Evolutionary conservation across 768 basidiomycete species (phyloP).

Genomic region (Suillus americanus): DNA sequence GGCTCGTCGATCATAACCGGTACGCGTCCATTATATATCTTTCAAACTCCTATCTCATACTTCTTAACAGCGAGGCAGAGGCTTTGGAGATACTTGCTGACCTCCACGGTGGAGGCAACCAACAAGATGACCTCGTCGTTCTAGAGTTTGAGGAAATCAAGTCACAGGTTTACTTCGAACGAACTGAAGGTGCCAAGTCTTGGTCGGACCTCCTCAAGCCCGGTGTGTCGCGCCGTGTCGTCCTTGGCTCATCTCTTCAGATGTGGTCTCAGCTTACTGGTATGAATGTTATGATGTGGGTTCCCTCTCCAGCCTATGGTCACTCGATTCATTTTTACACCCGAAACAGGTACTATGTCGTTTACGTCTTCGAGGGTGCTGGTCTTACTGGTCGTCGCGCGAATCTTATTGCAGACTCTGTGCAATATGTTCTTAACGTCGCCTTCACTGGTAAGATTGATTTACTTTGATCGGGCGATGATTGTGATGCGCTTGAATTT

Average conservation of each 20-base stretch:
- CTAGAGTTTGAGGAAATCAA: constrained; percentile 72
- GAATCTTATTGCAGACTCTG: constrained; percentile 73
- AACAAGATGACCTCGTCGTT: constrained; percentile 57
- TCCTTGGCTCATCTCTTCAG: constrained; percentile 69
- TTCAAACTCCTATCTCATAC: constrained; percentile 1
- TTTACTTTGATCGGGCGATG: constrained; percentile 1
- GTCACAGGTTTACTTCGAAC: constrained; percentile 56
- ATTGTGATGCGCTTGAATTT: not conserved
- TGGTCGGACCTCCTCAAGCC: constrained; percentile 65
- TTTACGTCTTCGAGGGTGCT: constrained; percentile 76
- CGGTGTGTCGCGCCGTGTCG: constrained; percentile 67
- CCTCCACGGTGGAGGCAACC: constrained; percentile 64
- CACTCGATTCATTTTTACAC: not conserved
- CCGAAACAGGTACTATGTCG: constrained; percentile 28
- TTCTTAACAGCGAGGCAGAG: constrained; percentile 39
- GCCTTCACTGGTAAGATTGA: constrained; percentile 29
- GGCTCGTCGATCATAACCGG: constrained; percentile 63
- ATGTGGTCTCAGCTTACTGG: constrained; percentile 79
- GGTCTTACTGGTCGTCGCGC: constrained; percentile 74
- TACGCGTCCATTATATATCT: constrained; percentile 16
- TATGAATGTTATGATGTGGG: constrained; percentile 82
- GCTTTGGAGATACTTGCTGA: constrained; percentile 74
- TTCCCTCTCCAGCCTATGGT: not conserved
- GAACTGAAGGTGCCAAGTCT: constrained; percentile 69
- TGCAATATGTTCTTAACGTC: constrained; percentile 52